phyloP scores from a whole-genome alignment of 352 stramenopile genomes.

The Plasmopara viticola region DNA sequence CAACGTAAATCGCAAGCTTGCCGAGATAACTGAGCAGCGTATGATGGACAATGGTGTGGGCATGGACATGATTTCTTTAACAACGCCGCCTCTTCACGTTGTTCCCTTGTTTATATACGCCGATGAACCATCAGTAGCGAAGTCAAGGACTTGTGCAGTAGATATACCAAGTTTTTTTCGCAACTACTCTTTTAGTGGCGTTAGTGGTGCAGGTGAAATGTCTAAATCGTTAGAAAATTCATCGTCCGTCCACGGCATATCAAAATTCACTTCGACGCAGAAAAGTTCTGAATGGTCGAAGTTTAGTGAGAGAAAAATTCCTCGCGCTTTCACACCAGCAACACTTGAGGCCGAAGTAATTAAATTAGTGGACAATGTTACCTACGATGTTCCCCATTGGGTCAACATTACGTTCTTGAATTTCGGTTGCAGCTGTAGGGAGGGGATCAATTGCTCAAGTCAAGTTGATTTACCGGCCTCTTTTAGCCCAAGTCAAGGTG shows the following conservation, averaged over 20 bases:
- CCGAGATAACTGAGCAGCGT: slow-evolving; percentile 95
- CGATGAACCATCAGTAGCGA: slow-evolving; percentile 3
- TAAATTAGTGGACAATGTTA: slow-evolving; percentile 7
- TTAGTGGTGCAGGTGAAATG: slow-evolving; percentile 9
- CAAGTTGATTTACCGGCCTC: not conserved
- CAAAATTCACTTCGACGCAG: slow-evolving; percentile 13
- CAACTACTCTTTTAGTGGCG: slow-evolving; percentile 11
- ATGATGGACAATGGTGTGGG: slow-evolving; percentile 99
- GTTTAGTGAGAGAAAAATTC: slow-evolving; percentile 11
- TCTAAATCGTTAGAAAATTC: slow-evolving; percentile 15
- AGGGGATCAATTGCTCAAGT: slow-evolving; percentile 3
- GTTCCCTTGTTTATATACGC: slow-evolving; percentile 96
- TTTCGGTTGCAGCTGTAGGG: slow-evolving; percentile 56
- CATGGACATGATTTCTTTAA: slow-evolving; percentile 96
- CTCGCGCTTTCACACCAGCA: slow-evolving; percentile 8
- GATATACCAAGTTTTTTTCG: slow-evolving; percentile 11
- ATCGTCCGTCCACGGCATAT: slow-evolving; percentile 12
- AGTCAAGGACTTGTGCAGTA: not conserved
- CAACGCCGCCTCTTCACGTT: slow-evolving; percentile 93
- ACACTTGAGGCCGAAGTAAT: slow-evolving; percentile 2
- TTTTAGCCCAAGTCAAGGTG: not conserved
- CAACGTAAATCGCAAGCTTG: slow-evolving; percentile 89
- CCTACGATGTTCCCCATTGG: slow-evolving; percentile 94
- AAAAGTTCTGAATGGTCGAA: slow-evolving; percentile 21
- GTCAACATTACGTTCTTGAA: slow-evolving; percentile 88